Evolutionary conservation across 2,329 filamentous ascomycete genomes (phyloP), one percentile per base, ranked within the genome.

Genomic region (Botrytis sinoallii): DNA sequence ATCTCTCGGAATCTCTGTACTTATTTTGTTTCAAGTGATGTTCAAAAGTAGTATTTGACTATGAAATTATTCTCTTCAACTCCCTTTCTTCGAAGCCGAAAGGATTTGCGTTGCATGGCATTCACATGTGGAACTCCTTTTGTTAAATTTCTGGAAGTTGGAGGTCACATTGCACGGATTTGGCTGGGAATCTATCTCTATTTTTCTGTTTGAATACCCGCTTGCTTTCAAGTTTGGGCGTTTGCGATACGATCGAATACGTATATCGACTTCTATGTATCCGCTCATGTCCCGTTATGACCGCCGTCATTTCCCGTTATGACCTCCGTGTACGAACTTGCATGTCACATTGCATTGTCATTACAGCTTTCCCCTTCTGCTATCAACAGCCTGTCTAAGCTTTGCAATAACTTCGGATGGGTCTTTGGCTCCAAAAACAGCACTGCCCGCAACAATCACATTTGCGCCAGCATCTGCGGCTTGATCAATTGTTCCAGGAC

Each of bases 391-490:
- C 74, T 92, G 89, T 77, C 94, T 88, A 80, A 99, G 84, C 82
- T 92, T 86, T n/a, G 87, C 84, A 81, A 99, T 98, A 38, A 98
- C 94, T 77, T 96, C 92, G 9, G 88, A 88, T 0, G 96, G 96
- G 80, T 97, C 93, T 80, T 94, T 88, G 29, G 96, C 95, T 52
- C 95, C 94, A 83, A 98, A 99, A 12, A 99, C 94, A 59, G 96
- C 96, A 80, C 93, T 97, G 44, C 96, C 96, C 18, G 96, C 95
- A 70, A 99, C 96, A 80, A 99, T 99, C 73, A 99, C 96, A 80
- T 99, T 99, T 72, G 96, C 96, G 48, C 96, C 96, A 0, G 96
- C 96, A 75, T 97, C 94, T 0, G 96, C 96, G 12, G 96, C 96
- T 81, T 95, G 92, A 79, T 96, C 95, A 78, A 99, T 96, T 0